Evolutionary conservation across 163 green algal genomes (phyloP).

Genomic region (Picocystis sp.): DNA sequence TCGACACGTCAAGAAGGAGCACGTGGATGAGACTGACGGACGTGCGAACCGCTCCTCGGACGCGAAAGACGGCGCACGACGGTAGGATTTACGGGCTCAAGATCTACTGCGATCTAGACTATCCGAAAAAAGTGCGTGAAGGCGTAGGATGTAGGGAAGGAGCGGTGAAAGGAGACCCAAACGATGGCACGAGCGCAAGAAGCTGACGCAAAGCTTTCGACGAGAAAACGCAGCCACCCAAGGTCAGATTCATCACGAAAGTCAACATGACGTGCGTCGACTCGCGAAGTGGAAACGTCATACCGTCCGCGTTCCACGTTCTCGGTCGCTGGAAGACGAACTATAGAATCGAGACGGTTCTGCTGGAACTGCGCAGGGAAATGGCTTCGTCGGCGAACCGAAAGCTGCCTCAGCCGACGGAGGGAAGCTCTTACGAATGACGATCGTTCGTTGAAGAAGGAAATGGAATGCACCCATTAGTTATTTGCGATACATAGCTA

Average conservation of each 20-base stretch:
- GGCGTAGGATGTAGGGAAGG: constrained; percentile 2
- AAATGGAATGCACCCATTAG: too few species aligned
- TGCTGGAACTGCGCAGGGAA: constrained; percentile 66
- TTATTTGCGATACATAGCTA: too few species aligned
- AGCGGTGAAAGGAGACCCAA: constrained; percentile 7
- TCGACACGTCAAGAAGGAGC: too few species aligned
- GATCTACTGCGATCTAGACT: constrained; percentile 63
- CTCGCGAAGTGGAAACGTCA: constrained; percentile 24
- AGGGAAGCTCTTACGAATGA: constrained; percentile 43
- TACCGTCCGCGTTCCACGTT: constrained; percentile 47
- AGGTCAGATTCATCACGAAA: constrained; percentile 50
- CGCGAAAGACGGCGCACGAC: constrained; percentile 61
- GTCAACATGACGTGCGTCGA: constrained; percentile 72
- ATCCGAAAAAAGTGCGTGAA: constrained; percentile 46
- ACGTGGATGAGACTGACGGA: too few species aligned
- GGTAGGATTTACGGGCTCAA: constrained; percentile 77
- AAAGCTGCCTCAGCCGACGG: constrained; percentile 76
- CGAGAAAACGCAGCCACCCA: constrained; percentile 23
- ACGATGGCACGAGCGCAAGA: background rate
- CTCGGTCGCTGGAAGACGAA: constrained; percentile 61
- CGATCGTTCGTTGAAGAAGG: too few species aligned
- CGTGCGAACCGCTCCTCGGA: too few species aligned
- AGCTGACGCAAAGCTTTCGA: background rate
- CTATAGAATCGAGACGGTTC: constrained; percentile 74
- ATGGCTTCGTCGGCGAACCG: constrained; percentile 67